Percentiles rank a stretch among this genome's conserved stretches.
Evolutionary conservation across 164 flowering plant species (phyloP).

Genomic region (Magnolia kwangsiensis): DNA sequence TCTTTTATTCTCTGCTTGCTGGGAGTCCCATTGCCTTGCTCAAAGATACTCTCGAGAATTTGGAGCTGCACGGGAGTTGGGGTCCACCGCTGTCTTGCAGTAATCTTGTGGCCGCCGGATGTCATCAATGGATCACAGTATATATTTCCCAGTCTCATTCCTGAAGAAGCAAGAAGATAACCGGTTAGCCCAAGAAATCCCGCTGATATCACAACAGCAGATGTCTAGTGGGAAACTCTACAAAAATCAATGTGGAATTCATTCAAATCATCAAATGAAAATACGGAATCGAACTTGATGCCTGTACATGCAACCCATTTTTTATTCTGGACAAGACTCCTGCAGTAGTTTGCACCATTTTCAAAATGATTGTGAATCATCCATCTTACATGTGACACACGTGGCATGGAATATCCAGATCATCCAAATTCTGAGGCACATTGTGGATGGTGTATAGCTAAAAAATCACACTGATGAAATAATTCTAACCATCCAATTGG

Average conservation of each 20-base stretch:
- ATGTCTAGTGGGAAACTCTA: not conserved
- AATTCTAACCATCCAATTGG: no score
- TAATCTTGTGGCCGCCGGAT: slow-evolving; percentile 71
- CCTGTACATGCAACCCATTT: not conserved
- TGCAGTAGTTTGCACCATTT: not conserved
- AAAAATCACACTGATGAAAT: no score
- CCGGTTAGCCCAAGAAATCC: not conserved
- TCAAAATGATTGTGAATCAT: not conserved
- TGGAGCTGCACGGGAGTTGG: slow-evolving; percentile 94
- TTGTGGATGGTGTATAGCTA: no score
- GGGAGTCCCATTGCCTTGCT: slow-evolving; percentile 89
- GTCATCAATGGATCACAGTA: slow-evolving; percentile 82
- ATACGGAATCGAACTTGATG: not conserved
- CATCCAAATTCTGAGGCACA: no score
- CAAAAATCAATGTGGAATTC: not conserved
- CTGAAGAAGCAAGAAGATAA: slow-evolving; percentile 29
- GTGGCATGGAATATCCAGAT: not conserved
- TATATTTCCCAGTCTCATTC: slow-evolving; percentile 73
- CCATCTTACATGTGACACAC: not conserved
- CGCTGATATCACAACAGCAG: not conserved
- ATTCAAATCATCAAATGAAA: not conserved
- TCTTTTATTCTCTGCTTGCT: slow-evolving; percentile 84
- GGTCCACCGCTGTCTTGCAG: slow-evolving; percentile 94
- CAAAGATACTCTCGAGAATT: slow-evolving; percentile 83
- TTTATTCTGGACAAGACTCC: not conserved